phyloP scores from a whole-genome alignment of 768 basidiomycete species.

The Boletus rufocinnamomeus region DNA sequence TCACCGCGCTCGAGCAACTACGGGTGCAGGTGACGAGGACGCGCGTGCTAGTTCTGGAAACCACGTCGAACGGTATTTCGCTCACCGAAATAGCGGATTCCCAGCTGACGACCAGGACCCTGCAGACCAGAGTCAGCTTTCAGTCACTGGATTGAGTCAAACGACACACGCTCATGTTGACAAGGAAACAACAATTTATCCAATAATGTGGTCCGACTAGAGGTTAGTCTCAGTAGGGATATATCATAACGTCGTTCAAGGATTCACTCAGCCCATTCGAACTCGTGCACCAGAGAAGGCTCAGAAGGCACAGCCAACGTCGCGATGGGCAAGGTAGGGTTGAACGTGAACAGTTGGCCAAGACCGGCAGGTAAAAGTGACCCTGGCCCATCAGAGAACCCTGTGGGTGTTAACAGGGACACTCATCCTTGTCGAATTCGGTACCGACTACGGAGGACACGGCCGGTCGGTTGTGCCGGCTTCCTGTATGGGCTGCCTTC shows the following conservation, averaged over 20 bases:
- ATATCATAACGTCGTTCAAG: not conserved
- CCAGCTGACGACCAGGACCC: conserved; percentile 5
- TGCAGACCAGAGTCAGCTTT: conserved; percentile 1
- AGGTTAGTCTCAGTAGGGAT: not conserved
- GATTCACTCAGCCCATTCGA: not conserved
- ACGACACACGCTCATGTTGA: conserved; percentile 12
- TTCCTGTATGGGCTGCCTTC: not conserved
- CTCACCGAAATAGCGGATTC: not conserved
- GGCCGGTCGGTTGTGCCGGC: not conserved
- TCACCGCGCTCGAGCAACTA: not conserved
- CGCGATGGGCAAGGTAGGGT: not conserved
- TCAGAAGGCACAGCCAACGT: not conserved
- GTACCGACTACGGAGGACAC: not conserved
- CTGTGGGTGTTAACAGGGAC: not conserved
- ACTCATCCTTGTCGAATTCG: not conserved
- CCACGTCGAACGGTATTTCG: not conserved
- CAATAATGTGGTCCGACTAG: conserved; percentile 1
- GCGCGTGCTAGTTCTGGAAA: not conserved
- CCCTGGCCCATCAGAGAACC: conserved; percentile 6
- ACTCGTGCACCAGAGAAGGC: not conserved
- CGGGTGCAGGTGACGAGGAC: not conserved
- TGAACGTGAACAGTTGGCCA: not conserved
- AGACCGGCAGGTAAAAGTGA: not conserved
- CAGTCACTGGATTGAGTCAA: conserved; percentile 4
- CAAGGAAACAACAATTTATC: conserved; percentile 19